Percentiles rank a stretch among this genome's conserved stretches.
phyloP scores from a whole-genome alignment of 176 grass and related monocot species.

The Oryza rufipogon region DNA sequence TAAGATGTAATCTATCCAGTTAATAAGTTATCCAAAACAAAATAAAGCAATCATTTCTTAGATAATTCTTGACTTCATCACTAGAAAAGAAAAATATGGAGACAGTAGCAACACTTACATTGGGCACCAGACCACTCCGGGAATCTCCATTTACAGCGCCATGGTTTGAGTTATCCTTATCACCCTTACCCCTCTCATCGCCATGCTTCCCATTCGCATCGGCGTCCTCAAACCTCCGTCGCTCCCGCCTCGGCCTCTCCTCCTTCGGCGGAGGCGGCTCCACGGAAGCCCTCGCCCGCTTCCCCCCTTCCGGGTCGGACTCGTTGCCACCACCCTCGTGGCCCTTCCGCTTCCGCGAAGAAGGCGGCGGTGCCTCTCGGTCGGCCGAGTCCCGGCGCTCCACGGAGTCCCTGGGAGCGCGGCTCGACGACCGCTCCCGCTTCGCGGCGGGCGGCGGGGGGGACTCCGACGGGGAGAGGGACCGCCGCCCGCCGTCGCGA shows the following conservation, averaged over 20 bases:
- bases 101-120: constrained; percentile 54
- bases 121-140: constrained; percentile 34
- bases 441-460: constrained; percentile 37
- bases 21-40: neutral
- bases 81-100: neutral
- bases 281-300: constrained; percentile 56
- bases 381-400: constrained; percentile 48
- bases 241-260: constrained; percentile 45
- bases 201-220: constrained; percentile 36
- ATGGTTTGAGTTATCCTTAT: constrained; percentile 39
- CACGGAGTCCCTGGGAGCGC: constrained; percentile 29
- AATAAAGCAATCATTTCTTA: neutral
- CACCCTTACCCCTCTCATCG: constrained; percentile 55
- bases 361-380: neutral
- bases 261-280: constrained; percentile 51
- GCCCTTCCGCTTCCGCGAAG: constrained; percentile 50
- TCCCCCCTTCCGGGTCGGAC: constrained; percentile 40
- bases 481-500: constrained; percentile 30
- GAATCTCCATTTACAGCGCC: constrained; percentile 39
- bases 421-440: constrained; percentile 55
- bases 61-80: neutral
- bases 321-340: constrained; percentile 34
- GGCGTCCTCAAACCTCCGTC: constrained; percentile 50
- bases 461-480: constrained; percentile 38
- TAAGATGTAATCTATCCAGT: neutral